A percentile compares a stretch with the other conserved stretches of the same genome.
phyloP scores from a whole-genome alignment of 139 green algal genomes.

The Chlamydomonas sp. region DNA sequence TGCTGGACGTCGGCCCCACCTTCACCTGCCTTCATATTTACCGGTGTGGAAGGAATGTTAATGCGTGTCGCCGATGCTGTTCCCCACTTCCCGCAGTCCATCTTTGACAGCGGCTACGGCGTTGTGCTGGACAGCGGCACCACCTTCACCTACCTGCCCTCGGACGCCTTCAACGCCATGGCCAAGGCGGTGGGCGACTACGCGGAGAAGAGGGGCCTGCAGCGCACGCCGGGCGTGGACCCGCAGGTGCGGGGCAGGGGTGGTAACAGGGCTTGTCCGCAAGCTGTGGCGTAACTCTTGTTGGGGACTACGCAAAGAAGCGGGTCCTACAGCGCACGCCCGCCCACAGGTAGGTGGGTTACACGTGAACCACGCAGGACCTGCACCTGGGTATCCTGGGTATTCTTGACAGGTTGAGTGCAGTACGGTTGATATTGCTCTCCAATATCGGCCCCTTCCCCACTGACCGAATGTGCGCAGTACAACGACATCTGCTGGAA shows the following conservation, averaged over 20 bases:
- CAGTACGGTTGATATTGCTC: no score
- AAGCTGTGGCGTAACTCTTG: background rate
- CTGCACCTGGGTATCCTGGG: no score
- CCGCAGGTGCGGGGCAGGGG: slow-evolving; percentile 37
- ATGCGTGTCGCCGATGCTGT: no score
- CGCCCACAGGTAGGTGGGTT: no score
- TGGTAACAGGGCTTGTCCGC: slow-evolving; percentile 4
- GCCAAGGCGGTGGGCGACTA: slow-evolving; percentile 31
- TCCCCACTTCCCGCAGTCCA: background rate
- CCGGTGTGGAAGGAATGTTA: slow-evolving; percentile 38
- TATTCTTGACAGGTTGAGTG: no score
- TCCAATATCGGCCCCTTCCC: no score
- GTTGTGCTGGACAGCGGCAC: slow-evolving; percentile 95
- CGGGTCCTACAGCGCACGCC: no score
- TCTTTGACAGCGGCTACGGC: slow-evolving; percentile 76
- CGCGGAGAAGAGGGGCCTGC: slow-evolving; percentile 47
- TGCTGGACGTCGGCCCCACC: slow-evolving; percentile 96
- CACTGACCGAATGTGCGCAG: slow-evolving; percentile 41
- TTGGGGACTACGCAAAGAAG: background rate
- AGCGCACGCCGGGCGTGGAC: slow-evolving; percentile 54
- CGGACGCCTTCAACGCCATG: slow-evolving; percentile 73
- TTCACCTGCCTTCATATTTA: slow-evolving; percentile 97
- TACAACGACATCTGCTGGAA: slow-evolving; percentile 92
- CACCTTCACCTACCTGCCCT: slow-evolving; percentile 95
- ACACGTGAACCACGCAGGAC: no score